Evolutionary conservation across 352 stramenopile species (phyloP).

Genomic region (Aphanomyces euteiches): DNA sequence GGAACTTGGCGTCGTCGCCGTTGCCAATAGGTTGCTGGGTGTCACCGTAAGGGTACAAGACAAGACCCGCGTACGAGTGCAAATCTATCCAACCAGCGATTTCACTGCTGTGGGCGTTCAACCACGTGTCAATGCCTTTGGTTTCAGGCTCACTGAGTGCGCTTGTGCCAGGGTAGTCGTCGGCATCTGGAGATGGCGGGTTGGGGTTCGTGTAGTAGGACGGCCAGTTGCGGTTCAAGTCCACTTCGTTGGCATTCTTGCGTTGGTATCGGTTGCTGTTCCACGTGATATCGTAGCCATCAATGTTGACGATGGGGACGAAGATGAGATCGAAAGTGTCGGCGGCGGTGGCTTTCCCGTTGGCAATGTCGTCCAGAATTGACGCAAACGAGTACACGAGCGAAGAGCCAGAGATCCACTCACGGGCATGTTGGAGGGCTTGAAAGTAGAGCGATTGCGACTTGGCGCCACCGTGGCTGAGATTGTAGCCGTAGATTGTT

Average conservation of each 20-base stretch:
- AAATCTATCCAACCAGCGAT: slow-evolving; percentile 33
- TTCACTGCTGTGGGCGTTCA: background rate
- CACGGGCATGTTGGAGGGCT: slow-evolving; percentile 38
- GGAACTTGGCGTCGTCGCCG: slow-evolving; percentile 48
- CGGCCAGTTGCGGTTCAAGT: slow-evolving; percentile 74
- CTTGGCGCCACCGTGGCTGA: slow-evolving; percentile 33
- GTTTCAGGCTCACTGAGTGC: slow-evolving; percentile 60
- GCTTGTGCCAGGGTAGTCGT: slow-evolving; percentile 56
- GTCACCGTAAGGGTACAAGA: slow-evolving; percentile 46
- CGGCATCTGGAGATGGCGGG: slow-evolving; percentile 37
- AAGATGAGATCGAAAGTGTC: slow-evolving; percentile 37
- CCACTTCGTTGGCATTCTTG: slow-evolving; percentile 49
- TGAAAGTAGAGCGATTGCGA: slow-evolving; percentile 40
- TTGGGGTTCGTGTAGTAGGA: slow-evolving; percentile 56
- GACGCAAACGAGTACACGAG: slow-evolving; percentile 35
- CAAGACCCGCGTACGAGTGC: slow-evolving; percentile 34
- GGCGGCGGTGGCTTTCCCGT: slow-evolving; percentile 31
- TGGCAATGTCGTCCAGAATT: slow-evolving; percentile 35
- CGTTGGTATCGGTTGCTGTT: slow-evolving; percentile 34
- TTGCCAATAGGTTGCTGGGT: slow-evolving; percentile 46
- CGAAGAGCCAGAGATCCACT: slow-evolving; percentile 36
- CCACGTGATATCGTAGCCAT: slow-evolving; percentile 37
- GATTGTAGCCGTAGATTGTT: slow-evolving; percentile 37
- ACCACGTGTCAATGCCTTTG: slow-evolving; percentile 43
- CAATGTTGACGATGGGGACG: slow-evolving; percentile 38